Percentiles rank a stretch among this genome's conserved stretches.
These are phyloP conservation scores for Naganishia cerealis DNA, from an alignment of 1,284 basidiomycete genomes.

Conservation along the genomic window DNA sequence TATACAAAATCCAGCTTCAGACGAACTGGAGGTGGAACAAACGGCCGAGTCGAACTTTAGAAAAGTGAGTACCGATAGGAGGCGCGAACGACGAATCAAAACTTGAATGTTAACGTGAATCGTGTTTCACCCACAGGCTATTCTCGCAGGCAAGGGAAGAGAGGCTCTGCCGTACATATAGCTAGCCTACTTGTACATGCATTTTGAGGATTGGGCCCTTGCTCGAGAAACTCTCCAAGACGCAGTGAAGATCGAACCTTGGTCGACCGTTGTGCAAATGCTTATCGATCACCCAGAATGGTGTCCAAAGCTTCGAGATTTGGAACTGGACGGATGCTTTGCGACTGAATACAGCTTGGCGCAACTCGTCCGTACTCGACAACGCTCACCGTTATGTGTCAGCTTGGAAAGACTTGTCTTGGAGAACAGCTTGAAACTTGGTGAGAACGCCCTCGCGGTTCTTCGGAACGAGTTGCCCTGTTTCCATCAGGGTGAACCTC, in stretches of 20 bases:
- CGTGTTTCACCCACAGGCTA: background rate
- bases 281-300: conserved; percentile 5
- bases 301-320: background rate
- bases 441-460: background rate
- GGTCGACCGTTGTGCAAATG: background rate
- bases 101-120: background rate
- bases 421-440: background rate
- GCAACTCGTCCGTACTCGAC: background rate
- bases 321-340: conserved; percentile 8
- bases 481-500: background rate
- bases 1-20: background rate
- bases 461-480: background rate
- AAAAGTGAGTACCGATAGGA: background rate
- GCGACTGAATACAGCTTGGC: background rate
- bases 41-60: background rate
- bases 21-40: background rate
- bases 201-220: background rate
- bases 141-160: background rate
- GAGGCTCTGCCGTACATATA: conserved; percentile 9
- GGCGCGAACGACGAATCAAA: background rate
- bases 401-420: background rate
- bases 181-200: background rate
- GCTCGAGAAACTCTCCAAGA: conserved; percentile 1
- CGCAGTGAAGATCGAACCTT: background rate
- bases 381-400: background rate